A percentile compares a stretch with the other conserved stretches of the same genome.
Conservation (phyloP, 2,329 filamentous ascomycete species). For the Aspergillus arachidicola region DNA sequence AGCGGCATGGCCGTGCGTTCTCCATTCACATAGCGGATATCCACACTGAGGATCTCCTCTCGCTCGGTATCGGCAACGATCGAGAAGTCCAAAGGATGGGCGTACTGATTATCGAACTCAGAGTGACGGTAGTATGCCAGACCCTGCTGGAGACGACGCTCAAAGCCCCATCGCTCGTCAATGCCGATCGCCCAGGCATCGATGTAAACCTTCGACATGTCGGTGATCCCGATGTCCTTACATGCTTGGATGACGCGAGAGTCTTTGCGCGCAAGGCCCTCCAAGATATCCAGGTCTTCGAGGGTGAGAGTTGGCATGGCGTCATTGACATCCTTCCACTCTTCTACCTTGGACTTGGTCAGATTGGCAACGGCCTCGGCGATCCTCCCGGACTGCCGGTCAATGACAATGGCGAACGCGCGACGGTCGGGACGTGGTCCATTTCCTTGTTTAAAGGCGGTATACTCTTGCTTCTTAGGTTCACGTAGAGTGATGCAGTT, state of each 20-base stretch:
- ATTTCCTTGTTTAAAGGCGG: constrained; percentile 36
- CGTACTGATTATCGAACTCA: constrained; percentile 35
- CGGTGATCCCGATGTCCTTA: constrained; percentile 37
- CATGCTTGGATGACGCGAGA: constrained; percentile 35
- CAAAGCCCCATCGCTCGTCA: constrained; percentile 39
- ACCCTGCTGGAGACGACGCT: constrained; percentile 37
- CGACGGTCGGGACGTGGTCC: constrained; percentile 35
- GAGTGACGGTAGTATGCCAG: constrained; percentile 36
- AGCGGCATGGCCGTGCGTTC: neutral
- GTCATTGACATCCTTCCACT: constrained; percentile 1
- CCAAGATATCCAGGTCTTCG: neutral
- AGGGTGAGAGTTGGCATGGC: constrained; percentile 1
- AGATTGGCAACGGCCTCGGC: neutral
- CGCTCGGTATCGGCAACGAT: constrained; percentile 32
- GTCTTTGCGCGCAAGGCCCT: constrained; percentile 35
- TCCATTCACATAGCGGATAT: constrained; percentile 12
- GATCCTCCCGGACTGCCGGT: constrained; percentile 25
- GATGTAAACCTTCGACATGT: constrained; percentile 38
- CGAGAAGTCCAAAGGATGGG: constrained; percentile 32
- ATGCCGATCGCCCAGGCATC: constrained; percentile 42
- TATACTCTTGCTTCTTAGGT: constrained; percentile 39
- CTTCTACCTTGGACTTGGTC: neutral
- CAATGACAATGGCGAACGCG: constrained; percentile 53
- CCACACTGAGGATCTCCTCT: constrained; percentile 32
- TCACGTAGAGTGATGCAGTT: constrained; percentile 59